Evolutionary conservation across 2,329 filamentous ascomycete genomes (phyloP).

Genomic region (Diatrype stigma): DNA sequence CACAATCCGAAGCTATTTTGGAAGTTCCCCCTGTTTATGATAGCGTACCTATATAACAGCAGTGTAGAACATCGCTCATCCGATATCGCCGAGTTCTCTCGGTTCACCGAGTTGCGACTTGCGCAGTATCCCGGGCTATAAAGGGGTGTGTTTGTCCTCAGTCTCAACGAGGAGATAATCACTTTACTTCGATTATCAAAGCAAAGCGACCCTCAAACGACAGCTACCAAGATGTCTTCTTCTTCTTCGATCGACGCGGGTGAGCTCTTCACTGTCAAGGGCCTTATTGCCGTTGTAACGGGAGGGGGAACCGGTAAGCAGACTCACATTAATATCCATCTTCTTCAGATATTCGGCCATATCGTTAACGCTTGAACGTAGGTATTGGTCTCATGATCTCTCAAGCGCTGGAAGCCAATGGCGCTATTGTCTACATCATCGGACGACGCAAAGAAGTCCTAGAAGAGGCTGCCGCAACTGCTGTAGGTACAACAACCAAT

Average conservation of each 20-base stretch:
- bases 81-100: too few relatives aligned
- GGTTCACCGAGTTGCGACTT: too few relatives aligned
- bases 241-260: slow-evolving; percentile 20
- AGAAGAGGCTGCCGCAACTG: slow-evolving; percentile 33
- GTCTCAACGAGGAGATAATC: too few relatives aligned
- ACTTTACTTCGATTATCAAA: too few relatives aligned
- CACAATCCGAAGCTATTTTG: too few relatives aligned
- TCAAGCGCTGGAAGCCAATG: slow-evolving; percentile 44
- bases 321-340: too few relatives aligned
- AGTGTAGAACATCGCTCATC: too few relatives aligned
- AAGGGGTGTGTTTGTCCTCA: background rate
- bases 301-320: slow-evolving; percentile 45
- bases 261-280: slow-evolving; percentile 44
- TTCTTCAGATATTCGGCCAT: background rate
- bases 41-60: too few relatives aligned
- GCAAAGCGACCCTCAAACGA: too few relatives aligned
- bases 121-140: too few relatives aligned
- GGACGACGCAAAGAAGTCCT: slow-evolving; percentile 43
- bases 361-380: slow-evolving; percentile 11
- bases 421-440: slow-evolving; percentile 48
- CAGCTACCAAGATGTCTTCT: slow-evolving; percentile 11
- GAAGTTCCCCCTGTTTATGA: too few relatives aligned
- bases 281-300: slow-evolving; percentile 51
- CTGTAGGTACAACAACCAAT: slow-evolving; percentile 20
- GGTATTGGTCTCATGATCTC: slow-evolving; percentile 50